Base-by-base conservation (phyloP, 805 yeast genomes). In the Kodamaea neixiangensis region DNA sequence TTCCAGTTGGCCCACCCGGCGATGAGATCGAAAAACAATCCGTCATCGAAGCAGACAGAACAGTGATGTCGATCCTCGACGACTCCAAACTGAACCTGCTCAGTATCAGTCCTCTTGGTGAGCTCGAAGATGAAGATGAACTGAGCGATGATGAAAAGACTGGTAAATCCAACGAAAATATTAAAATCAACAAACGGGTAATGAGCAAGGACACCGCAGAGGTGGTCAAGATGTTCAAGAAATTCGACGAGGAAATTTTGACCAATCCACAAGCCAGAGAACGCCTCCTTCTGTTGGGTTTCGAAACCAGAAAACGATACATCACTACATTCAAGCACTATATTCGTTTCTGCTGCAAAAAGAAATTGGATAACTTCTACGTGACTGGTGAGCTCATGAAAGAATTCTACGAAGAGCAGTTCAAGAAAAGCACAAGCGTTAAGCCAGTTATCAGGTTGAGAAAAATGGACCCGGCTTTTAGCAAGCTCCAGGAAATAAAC, bases 391-490 rank as follows among this genome's bases (percentile, higher is more conserved):
- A 52, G 38, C 43, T 52, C 37, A 55, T 55, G 58, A 52, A 50
- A 22, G 58, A 55, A 25, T 55, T 55, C 19, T 55, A 55, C 45
- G 45, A 52, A 19, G 56, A 55, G 17, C 58, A 55, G 29, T 51
- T 52, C 35, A 46, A 41, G 6, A 55, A 43, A 21, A 55, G 58
- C 44, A 40, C 45, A 15, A 53, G 56, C 33, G 53, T 48, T 34
- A 52, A 55, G 44, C 58, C 58, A 5, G 53, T 55, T n/a, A 55
- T 55, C 17, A 48, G 58, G 31, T 49, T 55, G 49, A 37, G 56
- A 5, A 55, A 55, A 38, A 55, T 55, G 58, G 58, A 55, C 44
- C 58, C 58, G 6, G 58, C 58, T 3, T 55, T 55, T 46, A 53
- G 56, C 41, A 55, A 55, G 44, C 40, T 55, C 7, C 58, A 55